Evolutionary conservation across 1,284 basidiomycete species (phyloP).

Genomic region (Macrocystidia cucumis): DNA sequence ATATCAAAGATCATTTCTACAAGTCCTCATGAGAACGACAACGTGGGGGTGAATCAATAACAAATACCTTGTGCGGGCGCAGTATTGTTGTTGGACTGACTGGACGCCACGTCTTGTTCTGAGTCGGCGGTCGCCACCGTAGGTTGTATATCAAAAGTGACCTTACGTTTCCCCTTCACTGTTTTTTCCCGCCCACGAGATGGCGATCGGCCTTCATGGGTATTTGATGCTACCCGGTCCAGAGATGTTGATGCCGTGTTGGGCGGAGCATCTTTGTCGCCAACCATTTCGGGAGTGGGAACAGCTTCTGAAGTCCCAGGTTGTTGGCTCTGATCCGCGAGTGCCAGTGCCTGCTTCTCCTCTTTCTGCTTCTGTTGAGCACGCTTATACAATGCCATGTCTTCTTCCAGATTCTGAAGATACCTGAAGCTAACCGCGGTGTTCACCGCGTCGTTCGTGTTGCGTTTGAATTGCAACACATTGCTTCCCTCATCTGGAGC

Average conservation of each 20-base stretch:
- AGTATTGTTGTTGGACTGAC: not conserved
- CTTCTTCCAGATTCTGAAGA: conserved; percentile 52
- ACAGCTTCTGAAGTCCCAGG: conserved; percentile 13
- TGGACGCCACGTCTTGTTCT: conserved; percentile 20
- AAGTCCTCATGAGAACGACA: not conserved
- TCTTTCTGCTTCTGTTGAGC: conserved; percentile 12
- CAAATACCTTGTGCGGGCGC: not conserved
- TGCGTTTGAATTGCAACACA: conserved; percentile 43
- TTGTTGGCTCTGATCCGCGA: conserved; percentile 10
- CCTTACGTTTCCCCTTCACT: conserved; percentile 54
- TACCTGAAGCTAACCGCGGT: conserved; percentile 62
- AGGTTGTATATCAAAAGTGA: conserved; percentile 65
- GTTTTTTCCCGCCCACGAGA: conserved; percentile 20
- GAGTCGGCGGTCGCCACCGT: conserved; percentile 37
- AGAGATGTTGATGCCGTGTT: conserved; percentile 11
- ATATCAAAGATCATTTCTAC: conserved; percentile 69
- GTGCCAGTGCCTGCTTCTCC: too few species aligned
- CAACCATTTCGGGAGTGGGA: conserved; percentile 12
- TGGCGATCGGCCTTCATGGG: conserved; percentile 12
- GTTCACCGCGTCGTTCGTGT: conserved; percentile 53
- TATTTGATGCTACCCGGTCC: conserved; percentile 10
- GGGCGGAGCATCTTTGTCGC: conserved; percentile 16
- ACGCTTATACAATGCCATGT: conserved; percentile 33
- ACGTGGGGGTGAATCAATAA: not conserved
- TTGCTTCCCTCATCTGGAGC: conserved; percentile 23